Evolutionary conservation across 2,329 filamentous ascomycete species (phyloP).

Genomic region (Dendrostoma leiphaemia): DNA sequence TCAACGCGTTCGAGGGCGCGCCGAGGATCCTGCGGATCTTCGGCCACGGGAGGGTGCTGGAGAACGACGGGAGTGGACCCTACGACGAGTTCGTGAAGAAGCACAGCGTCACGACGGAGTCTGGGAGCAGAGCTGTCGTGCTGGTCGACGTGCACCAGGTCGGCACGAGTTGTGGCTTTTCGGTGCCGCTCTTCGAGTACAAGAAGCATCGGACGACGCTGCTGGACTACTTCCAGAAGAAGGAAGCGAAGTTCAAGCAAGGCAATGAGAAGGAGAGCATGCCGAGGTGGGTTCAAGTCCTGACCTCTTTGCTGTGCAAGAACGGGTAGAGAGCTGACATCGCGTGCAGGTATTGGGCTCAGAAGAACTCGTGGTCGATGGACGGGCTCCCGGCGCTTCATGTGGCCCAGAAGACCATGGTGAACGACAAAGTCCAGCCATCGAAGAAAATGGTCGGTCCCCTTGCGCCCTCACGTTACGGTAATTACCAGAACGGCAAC

Average conservation of each 20-base stretch:
- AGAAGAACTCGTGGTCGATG: slow-evolving; percentile 38
- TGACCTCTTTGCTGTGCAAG: background rate
- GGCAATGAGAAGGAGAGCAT: slow-evolving; percentile 36
- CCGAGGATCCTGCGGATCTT: slow-evolving; percentile 38
- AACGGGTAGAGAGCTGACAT: background rate
- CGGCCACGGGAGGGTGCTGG: slow-evolving; percentile 35
- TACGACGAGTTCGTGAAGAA: slow-evolving; percentile 34
- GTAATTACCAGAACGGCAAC: slow-evolving; percentile 6
- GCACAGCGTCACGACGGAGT: slow-evolving; percentile 26
- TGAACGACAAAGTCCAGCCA: slow-evolving; percentile 31
- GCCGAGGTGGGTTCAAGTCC: slow-evolving; percentile 24
- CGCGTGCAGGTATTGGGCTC: slow-evolving; percentile 35
- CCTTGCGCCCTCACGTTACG: slow-evolving; percentile 22
- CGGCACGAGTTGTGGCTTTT: slow-evolving; percentile 38
- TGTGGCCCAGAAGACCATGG: slow-evolving; percentile 28
- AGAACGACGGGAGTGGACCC: slow-evolving; percentile 27
- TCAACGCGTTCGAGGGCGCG: slow-evolving; percentile 46
- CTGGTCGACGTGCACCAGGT: slow-evolving; percentile 38
- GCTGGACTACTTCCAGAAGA: slow-evolving; percentile 31
- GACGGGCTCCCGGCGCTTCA: slow-evolving; percentile 37
- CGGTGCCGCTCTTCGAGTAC: slow-evolving; percentile 38
- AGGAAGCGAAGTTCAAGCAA: slow-evolving; percentile 28
- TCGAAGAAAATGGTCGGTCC: slow-evolving; percentile 39
- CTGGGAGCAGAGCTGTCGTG: slow-evolving; percentile 35
- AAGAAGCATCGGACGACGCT: slow-evolving; percentile 34